Evolutionary conservation across 164 flowering plant species (phyloP).

Genomic region (Kingdonia uniflora): DNA sequence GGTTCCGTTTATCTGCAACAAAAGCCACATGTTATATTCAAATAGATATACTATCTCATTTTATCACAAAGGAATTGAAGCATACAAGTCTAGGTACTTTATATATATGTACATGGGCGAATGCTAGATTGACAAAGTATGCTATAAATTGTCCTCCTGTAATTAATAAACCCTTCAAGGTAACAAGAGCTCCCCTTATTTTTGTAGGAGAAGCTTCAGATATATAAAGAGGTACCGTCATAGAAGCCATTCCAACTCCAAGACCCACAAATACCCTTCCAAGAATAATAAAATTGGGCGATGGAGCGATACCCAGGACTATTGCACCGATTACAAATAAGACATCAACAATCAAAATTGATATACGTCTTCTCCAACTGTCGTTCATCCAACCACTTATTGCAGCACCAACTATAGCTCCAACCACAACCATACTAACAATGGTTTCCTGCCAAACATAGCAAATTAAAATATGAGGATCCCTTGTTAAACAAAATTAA

Average conservation of each 20-base stretch:
- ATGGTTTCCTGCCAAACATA: slow-evolving; percentile 34
- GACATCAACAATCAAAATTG: slow-evolving; percentile 41
- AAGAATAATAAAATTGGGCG: slow-evolving; percentile 33
- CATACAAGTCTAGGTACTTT: no score
- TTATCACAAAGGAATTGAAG: no score
- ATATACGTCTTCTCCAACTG: slow-evolving; percentile 28
- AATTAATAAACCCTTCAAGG: slow-evolving; percentile 57
- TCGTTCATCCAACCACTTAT: slow-evolving; percentile 58
- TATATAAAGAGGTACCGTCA: slow-evolving; percentile 60
- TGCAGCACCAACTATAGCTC: slow-evolving; percentile 65
- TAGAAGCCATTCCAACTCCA: slow-evolving; percentile 68
- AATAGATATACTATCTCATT: no score
- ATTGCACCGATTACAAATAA: slow-evolving; percentile 55
- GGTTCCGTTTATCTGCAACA: slow-evolving; percentile 44
- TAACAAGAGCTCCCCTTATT: slow-evolving; percentile 55
- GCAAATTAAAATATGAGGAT: neutral
- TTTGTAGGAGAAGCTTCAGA: slow-evolving; percentile 60
- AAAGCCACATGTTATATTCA: neutral
- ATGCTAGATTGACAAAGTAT: slow-evolving; percentile 58
- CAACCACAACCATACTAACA: slow-evolving; percentile 62
- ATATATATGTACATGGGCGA: slow-evolving; percentile 41
- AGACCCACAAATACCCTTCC: slow-evolving; percentile 53
- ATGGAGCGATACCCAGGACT: slow-evolving; percentile 47
- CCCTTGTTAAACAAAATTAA: neutral
- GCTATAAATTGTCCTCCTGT: slow-evolving; percentile 77